Base-by-base conservation (phyloP, 2,329 filamentous ascomycete species). In the Exophiala sp. region DNA sequence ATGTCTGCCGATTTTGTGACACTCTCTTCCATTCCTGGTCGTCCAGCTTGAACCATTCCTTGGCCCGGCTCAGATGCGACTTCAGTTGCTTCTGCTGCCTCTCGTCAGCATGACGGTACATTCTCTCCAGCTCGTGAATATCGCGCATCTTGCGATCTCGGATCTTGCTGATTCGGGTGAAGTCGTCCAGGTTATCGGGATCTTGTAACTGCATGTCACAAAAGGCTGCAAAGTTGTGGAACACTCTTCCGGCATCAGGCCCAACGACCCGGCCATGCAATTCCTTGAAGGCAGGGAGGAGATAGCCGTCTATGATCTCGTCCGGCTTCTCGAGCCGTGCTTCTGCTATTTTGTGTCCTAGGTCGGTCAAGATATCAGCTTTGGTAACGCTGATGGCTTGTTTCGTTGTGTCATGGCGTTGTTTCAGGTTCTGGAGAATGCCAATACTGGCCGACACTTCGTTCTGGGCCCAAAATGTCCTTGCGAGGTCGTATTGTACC, bases 191-290 rank as follows among this genome's bases (percentile, higher is more conserved):
- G 27, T 84, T 82, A 60, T 95, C 88, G 1, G 85, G 79, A 62
- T 91, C 91, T 61, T 95, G 86, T 8, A 98, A 74, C 65, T 98
- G 93, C 62, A 89, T 83, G 65, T 98, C 91, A 62, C 94, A 98
- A 65, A 98, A 98, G 44, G 83, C 79, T 21, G 94, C 93, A 66
- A 97, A 97, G 61, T 95, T 88, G 64, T 96, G 89, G 62, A 89
- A 96, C 1, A 97, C 93, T 58, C 88, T 79, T 1, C 90, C 89
- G 1, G 90, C 86, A 53, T 91, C 86, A 38, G 78, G 74, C 1
- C 86, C 85, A 46, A 82, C 76, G 3, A 70, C 77, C 39, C 79
- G 77, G 1, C 82, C 82, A 60, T 81, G 85, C 6, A 98, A 73
- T 63, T 94, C 87, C 58, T 82, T 83, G 22, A 97, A 81, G 0